A percentile compares a stretch with the other conserved stretches of the same genome.
phyloP scores from a whole-genome alignment of 2,329 filamentous ascomycete species.

The Ceratocystis albifundus region DNA sequence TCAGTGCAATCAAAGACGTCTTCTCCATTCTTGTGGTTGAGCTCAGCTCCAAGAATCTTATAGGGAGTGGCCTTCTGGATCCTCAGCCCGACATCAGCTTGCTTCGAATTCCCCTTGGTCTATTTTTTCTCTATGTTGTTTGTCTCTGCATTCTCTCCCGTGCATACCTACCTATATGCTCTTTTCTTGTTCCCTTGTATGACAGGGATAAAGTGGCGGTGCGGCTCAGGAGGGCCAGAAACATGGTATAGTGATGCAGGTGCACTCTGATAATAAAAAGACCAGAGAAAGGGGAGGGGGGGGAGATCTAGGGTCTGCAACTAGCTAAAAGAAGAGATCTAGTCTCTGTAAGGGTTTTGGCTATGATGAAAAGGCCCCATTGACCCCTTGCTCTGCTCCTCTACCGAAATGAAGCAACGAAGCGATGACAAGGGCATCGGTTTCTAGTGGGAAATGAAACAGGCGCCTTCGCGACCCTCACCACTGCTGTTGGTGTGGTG shows the following conservation, averaged over 20 bases:
- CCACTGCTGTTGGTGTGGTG: background rate
- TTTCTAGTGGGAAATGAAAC: conserved; percentile 2
- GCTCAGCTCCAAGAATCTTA: background rate
- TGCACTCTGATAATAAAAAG: background rate
- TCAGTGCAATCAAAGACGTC: conserved; percentile 1
- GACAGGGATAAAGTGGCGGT: conserved; percentile 7
- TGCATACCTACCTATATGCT: background rate
- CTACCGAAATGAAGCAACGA: conserved; percentile 15
- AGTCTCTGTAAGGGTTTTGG: background rate
- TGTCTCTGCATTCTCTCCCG: background rate
- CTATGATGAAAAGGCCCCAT: background rate
- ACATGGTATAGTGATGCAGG: background rate
- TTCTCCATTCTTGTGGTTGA: background rate
- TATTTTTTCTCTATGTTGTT: too few species aligned
- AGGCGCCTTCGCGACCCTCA: background rate
- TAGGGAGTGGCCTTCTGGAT: background rate
- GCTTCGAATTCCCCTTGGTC: background rate
- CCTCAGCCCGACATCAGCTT: background rate
- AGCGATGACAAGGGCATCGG: background rate
- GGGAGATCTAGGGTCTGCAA: background rate
- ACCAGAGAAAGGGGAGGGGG: background rate
- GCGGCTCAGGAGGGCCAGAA: conserved; percentile 1
- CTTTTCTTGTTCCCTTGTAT: background rate
- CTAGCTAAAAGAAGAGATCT: background rate
- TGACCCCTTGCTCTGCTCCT: conserved; percentile 11